These are phyloP conservation scores for Hibiscus syriacus DNA, from an alignment of 345 rosid species.

Conservation along the genomic window DNA sequence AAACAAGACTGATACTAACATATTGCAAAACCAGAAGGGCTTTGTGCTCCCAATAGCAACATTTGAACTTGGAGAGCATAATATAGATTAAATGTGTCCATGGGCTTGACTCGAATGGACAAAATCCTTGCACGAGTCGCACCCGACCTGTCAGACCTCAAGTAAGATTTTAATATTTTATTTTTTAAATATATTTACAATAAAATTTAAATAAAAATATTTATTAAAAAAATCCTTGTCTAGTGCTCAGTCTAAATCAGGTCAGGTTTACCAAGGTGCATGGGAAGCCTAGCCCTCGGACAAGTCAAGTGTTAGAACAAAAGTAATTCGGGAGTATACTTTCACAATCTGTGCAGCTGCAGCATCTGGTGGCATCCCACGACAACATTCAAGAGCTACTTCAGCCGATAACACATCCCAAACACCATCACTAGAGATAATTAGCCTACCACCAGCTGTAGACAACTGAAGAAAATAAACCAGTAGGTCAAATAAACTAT, in stretches of 20 bases:
- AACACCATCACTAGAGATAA: constrained; percentile 96
- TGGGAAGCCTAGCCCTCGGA: background rate
- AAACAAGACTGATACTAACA: background rate
- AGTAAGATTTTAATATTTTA: background rate
- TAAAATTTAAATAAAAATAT: background rate
- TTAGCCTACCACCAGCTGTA: constrained; percentile 80
- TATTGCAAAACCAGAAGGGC: constrained; percentile 7
- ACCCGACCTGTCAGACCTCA: background rate
- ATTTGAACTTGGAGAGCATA: background rate
- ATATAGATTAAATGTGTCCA: background rate
- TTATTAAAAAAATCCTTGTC: background rate
- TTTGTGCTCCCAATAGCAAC: constrained; percentile 8
- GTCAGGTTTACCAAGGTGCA: background rate
- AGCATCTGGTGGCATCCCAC: constrained; percentile 82
- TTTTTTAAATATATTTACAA: background rate
- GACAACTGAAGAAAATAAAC: constrained; percentile 60
- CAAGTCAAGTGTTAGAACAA: background rate
- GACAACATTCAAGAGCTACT: constrained; percentile 76
- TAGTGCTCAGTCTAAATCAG: background rate
- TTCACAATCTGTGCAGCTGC: constrained; percentile 91
- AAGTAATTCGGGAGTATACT: constrained; percentile 24
- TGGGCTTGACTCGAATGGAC: background rate
- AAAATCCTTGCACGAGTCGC: background rate
- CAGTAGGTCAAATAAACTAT: background rate
- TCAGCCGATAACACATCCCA: constrained; percentile 95